Conservation (phyloP, 768 basidiomycete genomes). For the Trametes maxima region DNA sequence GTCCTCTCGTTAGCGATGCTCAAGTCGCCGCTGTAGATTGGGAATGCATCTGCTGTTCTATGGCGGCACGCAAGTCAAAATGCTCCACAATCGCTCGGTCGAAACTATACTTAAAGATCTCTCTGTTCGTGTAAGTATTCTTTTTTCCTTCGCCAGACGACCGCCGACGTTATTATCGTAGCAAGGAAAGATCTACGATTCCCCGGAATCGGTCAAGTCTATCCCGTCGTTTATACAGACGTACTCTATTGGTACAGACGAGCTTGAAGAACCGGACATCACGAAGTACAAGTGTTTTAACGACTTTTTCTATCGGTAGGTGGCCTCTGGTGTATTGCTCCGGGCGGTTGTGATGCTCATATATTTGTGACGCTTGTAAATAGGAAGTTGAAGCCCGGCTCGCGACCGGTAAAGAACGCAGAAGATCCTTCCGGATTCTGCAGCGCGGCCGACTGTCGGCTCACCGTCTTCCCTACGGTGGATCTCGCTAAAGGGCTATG, state of each 20-base stretch:
- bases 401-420: conserved; percentile 61
- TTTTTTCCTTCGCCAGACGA: background rate
- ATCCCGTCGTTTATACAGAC: conserved; percentile 60
- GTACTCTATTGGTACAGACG: conserved; percentile 55
- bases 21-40: conserved; percentile 36
- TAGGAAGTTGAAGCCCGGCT: conserved; percentile 57
- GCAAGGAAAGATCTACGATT: conserved; percentile 62
- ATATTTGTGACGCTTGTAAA: background rate
- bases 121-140: conserved; percentile 48
- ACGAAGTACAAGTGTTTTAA: conserved; percentile 71
- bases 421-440: conserved; percentile 55
- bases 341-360: background rate
- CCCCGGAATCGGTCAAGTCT: conserved; percentile 49
- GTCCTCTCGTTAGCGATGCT: background rate
- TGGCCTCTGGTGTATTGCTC: background rate
- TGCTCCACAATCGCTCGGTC: conserved; percentile 50
- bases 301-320: conserved; percentile 70
- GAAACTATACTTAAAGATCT: conserved; percentile 55
- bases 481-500: conserved; percentile 68
- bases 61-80: conserved; percentile 50
- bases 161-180: conserved; percentile 18
- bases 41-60: conserved; percentile 81
- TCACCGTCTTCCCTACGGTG: conserved; percentile 67
- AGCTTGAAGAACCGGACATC: conserved; percentile 67
- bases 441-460: conserved; percentile 71